phyloP scores from a whole-genome alignment of 306 rosid genomes.

The Rosa chinensis region DNA sequence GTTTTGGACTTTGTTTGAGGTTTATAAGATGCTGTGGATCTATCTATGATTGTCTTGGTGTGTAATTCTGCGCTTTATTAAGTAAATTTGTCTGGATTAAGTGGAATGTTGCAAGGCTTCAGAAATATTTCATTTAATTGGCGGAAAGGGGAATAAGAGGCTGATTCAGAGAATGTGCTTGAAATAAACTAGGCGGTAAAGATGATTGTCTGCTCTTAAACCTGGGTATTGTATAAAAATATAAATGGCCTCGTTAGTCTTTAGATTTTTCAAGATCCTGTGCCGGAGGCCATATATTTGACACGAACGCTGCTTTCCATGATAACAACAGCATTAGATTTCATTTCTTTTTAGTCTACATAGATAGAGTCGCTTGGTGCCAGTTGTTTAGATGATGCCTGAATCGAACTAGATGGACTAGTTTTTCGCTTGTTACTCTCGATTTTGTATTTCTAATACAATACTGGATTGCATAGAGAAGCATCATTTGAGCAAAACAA shows the following conservation, averaged over 20 bases:
- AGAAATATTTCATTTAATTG: neutral
- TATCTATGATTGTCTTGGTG: conserved; percentile 47
- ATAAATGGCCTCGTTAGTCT: neutral
- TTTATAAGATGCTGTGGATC: conserved; percentile 17
- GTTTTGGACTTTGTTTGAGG: conserved; percentile 29
- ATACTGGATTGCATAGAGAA: neutral
- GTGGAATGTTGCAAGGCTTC: conserved; percentile 13
- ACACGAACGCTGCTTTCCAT: neutral
- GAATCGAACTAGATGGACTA: neutral
- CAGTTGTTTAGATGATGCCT: neutral
- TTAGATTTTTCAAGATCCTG: neutral
- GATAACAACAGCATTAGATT: neutral
- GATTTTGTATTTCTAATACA: neutral
- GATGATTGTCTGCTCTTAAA: neutral
- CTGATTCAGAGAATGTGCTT: neutral
- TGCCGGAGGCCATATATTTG: neutral
- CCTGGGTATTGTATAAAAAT: neutral
- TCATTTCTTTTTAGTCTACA: neutral
- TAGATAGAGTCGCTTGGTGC: neutral
- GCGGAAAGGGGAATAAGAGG: conserved; percentile 2
- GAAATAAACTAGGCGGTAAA: neutral
- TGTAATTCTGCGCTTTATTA: conserved; percentile 26
- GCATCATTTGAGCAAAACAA: neutral
- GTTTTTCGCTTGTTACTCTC: neutral
- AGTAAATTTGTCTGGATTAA: conserved; percentile 26